A percentile compares a stretch with the other conserved stretches of the same genome.
Evolutionary conservation across 768 basidiomycete genomes (phyloP).

Genomic region (Xerocomellus intermedius): DNA sequence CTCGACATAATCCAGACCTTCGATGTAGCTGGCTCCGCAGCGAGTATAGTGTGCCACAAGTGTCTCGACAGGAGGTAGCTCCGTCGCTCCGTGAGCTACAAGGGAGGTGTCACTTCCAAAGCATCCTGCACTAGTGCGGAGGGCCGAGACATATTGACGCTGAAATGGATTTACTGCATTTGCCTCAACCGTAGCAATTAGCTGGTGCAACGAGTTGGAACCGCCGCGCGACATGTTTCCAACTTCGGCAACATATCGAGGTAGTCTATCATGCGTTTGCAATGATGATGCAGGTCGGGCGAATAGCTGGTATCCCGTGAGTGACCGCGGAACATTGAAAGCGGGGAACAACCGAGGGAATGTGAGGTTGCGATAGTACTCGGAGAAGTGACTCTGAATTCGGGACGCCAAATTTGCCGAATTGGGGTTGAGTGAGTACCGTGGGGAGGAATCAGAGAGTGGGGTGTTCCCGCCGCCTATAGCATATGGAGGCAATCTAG

Average conservation of each 20-base stretch:
- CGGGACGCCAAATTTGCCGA: neutral
- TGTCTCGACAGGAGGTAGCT: neutral
- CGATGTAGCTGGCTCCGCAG: slow-evolving; percentile 5
- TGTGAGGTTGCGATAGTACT: slow-evolving; percentile 11
- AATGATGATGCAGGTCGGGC: neutral
- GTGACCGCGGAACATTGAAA: no score
- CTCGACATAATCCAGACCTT: neutral
- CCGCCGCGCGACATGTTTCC: no score
- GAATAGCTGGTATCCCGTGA: neutral
- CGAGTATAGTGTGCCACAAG: slow-evolving; percentile 10
- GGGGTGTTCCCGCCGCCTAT: no score
- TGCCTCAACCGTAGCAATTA: neutral
- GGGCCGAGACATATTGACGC: slow-evolving; percentile 6
- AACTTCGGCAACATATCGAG: no score
- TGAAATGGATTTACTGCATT: slow-evolving; percentile 12
- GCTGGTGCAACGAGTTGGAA: no score
- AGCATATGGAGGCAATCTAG: neutral
- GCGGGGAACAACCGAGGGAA: neutral
- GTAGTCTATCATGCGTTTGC: neutral
- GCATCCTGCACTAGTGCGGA: slow-evolving; percentile 6
- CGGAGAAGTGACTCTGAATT: neutral
- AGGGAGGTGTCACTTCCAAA: slow-evolving; percentile 3
- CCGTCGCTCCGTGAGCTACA: neutral
- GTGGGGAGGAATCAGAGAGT: neutral
- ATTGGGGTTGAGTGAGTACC: neutral